These are phyloP conservation scores for Didymella arachidicola DNA, from an alignment of 2,329 filamentous ascomycete species.

Conservation along the genomic window DNA sequence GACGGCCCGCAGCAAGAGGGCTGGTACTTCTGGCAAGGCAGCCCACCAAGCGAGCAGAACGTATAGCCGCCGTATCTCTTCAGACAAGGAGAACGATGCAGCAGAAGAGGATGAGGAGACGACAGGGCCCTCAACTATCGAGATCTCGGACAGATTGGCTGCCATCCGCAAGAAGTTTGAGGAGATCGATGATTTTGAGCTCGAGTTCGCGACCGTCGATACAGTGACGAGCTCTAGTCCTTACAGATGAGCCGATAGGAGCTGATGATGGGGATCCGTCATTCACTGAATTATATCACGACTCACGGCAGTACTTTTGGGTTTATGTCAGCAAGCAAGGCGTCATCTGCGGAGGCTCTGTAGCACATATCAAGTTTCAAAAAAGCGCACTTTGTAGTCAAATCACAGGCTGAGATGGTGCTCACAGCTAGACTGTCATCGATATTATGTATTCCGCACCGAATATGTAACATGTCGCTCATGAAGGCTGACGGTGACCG, in stretches of 20 bases:
- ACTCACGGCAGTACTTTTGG: not conserved
- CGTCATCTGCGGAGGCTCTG: not conserved
- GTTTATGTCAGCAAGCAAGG: slow-evolving; percentile 10
- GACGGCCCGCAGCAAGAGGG: slow-evolving; percentile 33
- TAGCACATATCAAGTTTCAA: not conserved
- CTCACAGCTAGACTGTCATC: slow-evolving; percentile 1
- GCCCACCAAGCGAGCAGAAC: slow-evolving; percentile 39
- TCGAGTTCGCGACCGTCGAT: slow-evolving; percentile 60
- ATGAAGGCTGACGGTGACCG: slow-evolving; percentile 4
- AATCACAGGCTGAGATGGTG: not conserved
- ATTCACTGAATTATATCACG: not conserved
- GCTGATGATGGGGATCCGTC: not conserved
- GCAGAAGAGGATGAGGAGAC: slow-evolving; percentile 36
- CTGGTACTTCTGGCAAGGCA: slow-evolving; percentile 24
- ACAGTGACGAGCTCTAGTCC: slow-evolving; percentile 51
- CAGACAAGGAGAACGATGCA: slow-evolving; percentile 55
- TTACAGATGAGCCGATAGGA: slow-evolving; percentile 37
- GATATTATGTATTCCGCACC: accelerated
- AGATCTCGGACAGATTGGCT: slow-evolving; percentile 49
- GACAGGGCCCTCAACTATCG: slow-evolving; percentile 39
- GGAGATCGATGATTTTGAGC: slow-evolving; percentile 59
- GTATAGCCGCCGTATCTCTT: slow-evolving; percentile 47
- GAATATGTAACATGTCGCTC: not conserved
- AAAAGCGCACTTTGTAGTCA: not conserved
- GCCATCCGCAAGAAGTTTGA: slow-evolving; percentile 58